These are phyloP conservation scores for Pholiota conissans DNA, from an alignment of 768 basidiomycete species.

Conservation along the genomic window DNA sequence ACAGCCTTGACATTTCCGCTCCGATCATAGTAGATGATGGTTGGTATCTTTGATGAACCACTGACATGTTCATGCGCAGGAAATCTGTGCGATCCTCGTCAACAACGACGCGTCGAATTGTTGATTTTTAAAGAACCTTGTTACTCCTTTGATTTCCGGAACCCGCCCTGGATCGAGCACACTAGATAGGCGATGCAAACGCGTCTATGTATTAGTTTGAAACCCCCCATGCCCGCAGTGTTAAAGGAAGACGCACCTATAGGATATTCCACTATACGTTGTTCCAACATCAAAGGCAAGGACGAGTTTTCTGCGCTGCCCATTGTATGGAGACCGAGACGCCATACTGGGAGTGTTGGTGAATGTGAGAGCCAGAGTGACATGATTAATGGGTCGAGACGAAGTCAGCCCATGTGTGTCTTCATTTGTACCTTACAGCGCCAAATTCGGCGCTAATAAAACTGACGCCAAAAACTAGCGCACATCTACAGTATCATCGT, in stretches of 20 bases:
- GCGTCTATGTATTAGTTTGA: neutral
- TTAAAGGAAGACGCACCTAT: constrained; percentile 21
- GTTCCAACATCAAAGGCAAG: constrained; percentile 46
- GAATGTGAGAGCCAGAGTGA: too few species aligned
- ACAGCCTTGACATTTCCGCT: too few species aligned
- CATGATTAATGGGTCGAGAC: too few species aligned
- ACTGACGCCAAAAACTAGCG: too few species aligned
- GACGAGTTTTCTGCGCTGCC: constrained; percentile 38
- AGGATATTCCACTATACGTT: constrained; percentile 41
- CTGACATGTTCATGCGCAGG: constrained; percentile 48
- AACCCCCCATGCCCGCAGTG: neutral
- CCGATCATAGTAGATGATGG: too few species aligned
- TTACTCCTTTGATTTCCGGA: constrained; percentile 46
- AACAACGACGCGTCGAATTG: constrained; percentile 10
- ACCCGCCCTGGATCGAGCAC: constrained; percentile 40
- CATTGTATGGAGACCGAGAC: constrained; percentile 36
- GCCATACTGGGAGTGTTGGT: too few species aligned
- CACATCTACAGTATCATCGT: too few species aligned
- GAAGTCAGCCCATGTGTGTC: too few species aligned
- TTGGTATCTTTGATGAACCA: too few species aligned
- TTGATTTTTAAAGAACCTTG: constrained; percentile 23
- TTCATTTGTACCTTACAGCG: too few species aligned
- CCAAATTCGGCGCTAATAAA: too few species aligned
- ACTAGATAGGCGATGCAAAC: too few species aligned
- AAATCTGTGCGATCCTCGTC: constrained; percentile 34